Conservation (phyloP, 1,139 yeast species). For the Suhomyces panamericanus region DNA sequence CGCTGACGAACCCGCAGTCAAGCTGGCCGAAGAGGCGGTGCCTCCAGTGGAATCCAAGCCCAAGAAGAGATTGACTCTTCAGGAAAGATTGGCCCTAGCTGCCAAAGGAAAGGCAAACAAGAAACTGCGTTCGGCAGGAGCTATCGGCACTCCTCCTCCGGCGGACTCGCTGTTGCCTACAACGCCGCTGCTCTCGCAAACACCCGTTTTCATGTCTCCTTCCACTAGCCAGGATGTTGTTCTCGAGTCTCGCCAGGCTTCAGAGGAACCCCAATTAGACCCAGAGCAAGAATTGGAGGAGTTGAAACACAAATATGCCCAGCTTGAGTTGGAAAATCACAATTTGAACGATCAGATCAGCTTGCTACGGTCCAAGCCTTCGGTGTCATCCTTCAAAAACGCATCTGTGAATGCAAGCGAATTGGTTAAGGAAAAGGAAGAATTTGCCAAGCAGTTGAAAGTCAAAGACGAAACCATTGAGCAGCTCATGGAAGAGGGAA, state of each 20-base stretch:
- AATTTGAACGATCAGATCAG: slow-evolving; percentile 3
- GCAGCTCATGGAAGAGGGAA: slow-evolving; percentile 74
- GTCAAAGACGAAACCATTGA: slow-evolving; percentile 60
- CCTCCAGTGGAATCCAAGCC: slow-evolving; percentile 12
- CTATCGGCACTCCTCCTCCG: slow-evolving; percentile 10
- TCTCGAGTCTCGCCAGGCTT: slow-evolving; percentile 20
- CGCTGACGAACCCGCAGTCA: not conserved
- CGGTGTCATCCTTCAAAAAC: not conserved
- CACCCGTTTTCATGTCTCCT: slow-evolving; percentile 7
- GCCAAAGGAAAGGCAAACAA: slow-evolving; percentile 50
- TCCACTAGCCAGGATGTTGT: slow-evolving; percentile 5
- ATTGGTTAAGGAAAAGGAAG: slow-evolving; percentile 7
- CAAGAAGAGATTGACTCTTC: slow-evolving; percentile 61
- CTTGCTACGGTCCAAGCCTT: slow-evolving; percentile 4
- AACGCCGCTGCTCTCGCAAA: slow-evolving; percentile 3
- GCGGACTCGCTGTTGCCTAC: slow-evolving; percentile 11
- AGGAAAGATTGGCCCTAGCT: slow-evolving; percentile 81
- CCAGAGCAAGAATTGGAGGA: slow-evolving; percentile 25
- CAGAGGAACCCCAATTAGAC: not conserved
- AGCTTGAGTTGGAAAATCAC: slow-evolving; percentile 4
- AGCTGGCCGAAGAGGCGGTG: not conserved
- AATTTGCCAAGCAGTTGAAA: slow-evolving; percentile 29
- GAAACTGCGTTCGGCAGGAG: slow-evolving; percentile 9
- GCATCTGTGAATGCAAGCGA: not conserved
- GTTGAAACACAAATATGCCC: slow-evolving; percentile 1